phyloP scores from a whole-genome alignment of 2,329 filamentous ascomycete genomes.

The Epichloe sylvatica region DNA sequence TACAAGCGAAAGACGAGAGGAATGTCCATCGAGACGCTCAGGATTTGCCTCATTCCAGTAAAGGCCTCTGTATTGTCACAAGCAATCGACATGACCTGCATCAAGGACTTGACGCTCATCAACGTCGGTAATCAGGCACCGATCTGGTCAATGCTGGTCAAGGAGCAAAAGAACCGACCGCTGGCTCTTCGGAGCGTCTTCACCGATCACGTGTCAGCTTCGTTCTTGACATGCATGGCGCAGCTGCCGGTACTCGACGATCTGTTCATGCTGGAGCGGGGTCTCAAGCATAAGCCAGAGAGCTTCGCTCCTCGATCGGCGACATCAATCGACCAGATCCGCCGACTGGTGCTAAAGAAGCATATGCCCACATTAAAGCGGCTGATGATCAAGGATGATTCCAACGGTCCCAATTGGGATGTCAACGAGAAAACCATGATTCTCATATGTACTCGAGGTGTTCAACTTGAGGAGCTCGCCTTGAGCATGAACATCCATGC shows the following conservation, averaged over 20 bases:
- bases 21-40: constrained; percentile 38
- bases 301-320: constrained; percentile 36
- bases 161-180: constrained; percentile 36
- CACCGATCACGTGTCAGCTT: constrained; percentile 46
- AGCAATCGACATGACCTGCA: constrained; percentile 40
- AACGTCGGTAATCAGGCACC: constrained; percentile 48
- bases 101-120: constrained; percentile 46
- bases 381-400: constrained; percentile 47
- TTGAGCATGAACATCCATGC: constrained; percentile 38
- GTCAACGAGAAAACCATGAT: constrained; percentile 38
- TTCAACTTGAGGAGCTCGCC: constrained; percentile 39
- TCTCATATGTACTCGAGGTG: constrained; percentile 37
- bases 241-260: constrained; percentile 41
- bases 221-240: constrained; percentile 40
- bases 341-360: constrained; percentile 40
- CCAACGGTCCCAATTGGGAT: constrained; percentile 38
- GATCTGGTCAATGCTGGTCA: constrained; percentile 44
- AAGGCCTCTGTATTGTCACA: constrained; percentile 42
- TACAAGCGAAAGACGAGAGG: constrained; percentile 47
- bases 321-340: constrained; percentile 43
- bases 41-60: constrained; percentile 45
- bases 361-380: constrained; percentile 40
- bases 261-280: constrained; percentile 44
- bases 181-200: constrained; percentile 44
- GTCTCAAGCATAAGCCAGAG: constrained; percentile 35